Evolutionary conservation across 2,329 filamentous ascomycete species (phyloP).

Genomic region (Cercospora sesami): DNA sequence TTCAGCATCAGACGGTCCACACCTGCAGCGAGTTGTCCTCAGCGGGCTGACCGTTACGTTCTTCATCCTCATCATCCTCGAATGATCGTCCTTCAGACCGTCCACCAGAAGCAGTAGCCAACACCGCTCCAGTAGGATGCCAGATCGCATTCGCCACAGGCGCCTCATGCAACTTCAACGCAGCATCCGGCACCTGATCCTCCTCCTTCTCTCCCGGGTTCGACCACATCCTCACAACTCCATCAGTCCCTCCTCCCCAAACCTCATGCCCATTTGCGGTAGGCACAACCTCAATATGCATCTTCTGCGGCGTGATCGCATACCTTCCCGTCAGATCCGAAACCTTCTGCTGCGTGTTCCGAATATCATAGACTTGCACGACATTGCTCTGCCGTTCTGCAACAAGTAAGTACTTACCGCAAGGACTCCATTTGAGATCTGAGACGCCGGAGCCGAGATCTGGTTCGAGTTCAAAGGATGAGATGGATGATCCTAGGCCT

Average conservation of each 20-base stretch:
- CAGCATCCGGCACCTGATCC: constrained; percentile 45
- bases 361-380: constrained; percentile 60
- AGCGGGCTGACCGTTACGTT: too few relatives aligned
- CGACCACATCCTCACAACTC: constrained; percentile 49
- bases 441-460: constrained; percentile 56
- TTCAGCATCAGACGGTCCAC: constrained; percentile 7
- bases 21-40: neutral
- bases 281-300: constrained; percentile 55
- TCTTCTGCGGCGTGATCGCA: constrained; percentile 55
- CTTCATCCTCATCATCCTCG: neutral
- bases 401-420: constrained; percentile 59
- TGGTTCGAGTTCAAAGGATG: constrained; percentile 46
- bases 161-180: constrained; percentile 50
- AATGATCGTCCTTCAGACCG: neutral
- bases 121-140: constrained; percentile 49
- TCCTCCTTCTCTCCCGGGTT: constrained; percentile 47
- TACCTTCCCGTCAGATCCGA: constrained; percentile 49
- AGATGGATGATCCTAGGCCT: constrained; percentile 52
- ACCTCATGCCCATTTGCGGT: constrained; percentile 51
- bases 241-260: constrained; percentile 62
- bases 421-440: constrained; percentile 58
- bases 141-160: constrained; percentile 48
- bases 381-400: constrained; percentile 58
- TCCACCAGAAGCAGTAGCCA: constrained; percentile 53
- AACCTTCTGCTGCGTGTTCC: constrained; percentile 54